Base-by-base conservation (phyloP, 768 basidiomycete species). In the Mycena rosella region DNA sequence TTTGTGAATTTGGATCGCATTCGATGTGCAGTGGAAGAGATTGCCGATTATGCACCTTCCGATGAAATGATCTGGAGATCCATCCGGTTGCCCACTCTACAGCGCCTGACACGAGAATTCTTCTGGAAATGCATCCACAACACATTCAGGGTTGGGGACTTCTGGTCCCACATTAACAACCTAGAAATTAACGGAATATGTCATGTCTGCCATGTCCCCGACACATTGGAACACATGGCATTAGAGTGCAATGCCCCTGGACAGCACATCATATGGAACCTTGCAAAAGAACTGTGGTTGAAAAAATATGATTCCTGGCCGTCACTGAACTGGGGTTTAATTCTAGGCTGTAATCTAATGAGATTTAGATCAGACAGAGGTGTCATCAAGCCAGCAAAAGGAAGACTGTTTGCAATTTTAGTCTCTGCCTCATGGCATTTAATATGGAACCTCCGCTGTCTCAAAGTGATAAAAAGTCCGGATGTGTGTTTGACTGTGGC, bases 41-140 rank as follows among this genome's bases (percentile, higher is more conserved):
- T n/a, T n/a, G n/a, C n/a, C n/a, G n/a, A n/a, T n/a, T n/a, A n/a
- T n/a, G n/a, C 62, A 10, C 62, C 62, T 0, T 2, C 27, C 3
- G 62, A 63, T 22, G 53, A 30, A 24, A 45, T 27, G 13, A 63
- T 63, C 20, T 63, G 62, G 62, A 44, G 54, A 11, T 63, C 62
- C 32, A 56, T 53, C 1, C 30, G 62, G 15, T 49, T 40, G 1
- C 7, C 10, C 14, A 47, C 29, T 8, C 6, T 53, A 10, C 54
- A 63, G 15, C 49, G 29, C 5, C 14, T 52, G 15, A 45, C 53
- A 10, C 34, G 62, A 2, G 62, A 56, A 44, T 34, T 34, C 11
- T 34, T 34, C 32, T 34, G 32, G 32, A 34, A 34, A n/a, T 45
- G 47, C 10, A 51, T 62, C n/a, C 64, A 59, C 34, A 38, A 42